phyloP scores from a whole-genome alignment of 2,329 filamentous ascomycete genomes.

The Xylariaceae sp. region DNA sequence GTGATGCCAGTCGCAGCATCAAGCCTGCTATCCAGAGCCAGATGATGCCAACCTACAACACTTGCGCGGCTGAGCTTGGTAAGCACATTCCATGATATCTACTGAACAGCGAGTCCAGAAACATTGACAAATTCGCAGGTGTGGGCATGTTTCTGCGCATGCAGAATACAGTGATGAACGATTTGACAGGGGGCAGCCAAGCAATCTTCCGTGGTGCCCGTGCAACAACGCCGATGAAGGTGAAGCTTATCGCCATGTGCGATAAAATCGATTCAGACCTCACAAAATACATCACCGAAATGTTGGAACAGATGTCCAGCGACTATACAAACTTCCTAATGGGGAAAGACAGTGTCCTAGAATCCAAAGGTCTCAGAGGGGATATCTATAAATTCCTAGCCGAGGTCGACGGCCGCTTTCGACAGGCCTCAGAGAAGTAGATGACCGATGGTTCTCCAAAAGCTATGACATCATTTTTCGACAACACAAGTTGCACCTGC shows the following conservation, averaged over 20 bases:
- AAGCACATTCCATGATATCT: neutral
- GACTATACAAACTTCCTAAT: constrained; percentile 15
- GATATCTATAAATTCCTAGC: constrained; percentile 7
- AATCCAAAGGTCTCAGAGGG: constrained; percentile 4
- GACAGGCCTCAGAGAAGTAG: neutral
- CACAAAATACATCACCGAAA: neutral
- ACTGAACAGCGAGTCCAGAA: too few species aligned
- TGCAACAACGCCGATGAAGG: neutral
- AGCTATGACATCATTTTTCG: too few species aligned
- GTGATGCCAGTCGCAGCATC: constrained; percentile 12
- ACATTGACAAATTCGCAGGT: constrained; percentile 6
- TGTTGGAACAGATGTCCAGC: constrained; percentile 5
- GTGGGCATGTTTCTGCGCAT: constrained; percentile 17
- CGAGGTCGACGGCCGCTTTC: constrained; percentile 11
- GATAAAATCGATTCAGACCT: constrained; percentile 5
- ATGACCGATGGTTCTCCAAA: too few species aligned
- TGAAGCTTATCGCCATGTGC: constrained; percentile 4
- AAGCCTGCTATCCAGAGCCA: constrained; percentile 3
- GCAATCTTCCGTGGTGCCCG: constrained; percentile 4
- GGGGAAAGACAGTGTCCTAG: neutral
- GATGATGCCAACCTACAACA: constrained; percentile 8
- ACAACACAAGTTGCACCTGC: too few species aligned
- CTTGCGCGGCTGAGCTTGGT: constrained; percentile 10
- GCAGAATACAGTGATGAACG: constrained; percentile 3
- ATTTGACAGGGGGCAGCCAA: constrained; percentile 1